Percentiles rank a stretch among this genome's conserved stretches.
phyloP scores from a whole-genome alignment of 345 rosid genomes.

The Dipteronia dyeriana region DNA sequence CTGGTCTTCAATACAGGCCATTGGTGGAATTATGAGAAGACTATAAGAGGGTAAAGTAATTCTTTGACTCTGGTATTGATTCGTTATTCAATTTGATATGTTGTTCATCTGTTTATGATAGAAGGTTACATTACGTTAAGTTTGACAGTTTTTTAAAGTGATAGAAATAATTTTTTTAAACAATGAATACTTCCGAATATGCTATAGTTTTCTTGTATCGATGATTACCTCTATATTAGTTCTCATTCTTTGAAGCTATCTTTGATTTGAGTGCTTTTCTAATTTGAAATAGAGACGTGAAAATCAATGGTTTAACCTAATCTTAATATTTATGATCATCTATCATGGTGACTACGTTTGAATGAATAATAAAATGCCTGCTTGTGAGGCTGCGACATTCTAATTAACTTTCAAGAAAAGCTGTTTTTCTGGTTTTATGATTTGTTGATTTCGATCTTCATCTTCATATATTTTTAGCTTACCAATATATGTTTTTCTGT shows the following conservation, averaged over 20 bases:
- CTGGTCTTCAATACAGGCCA: constrained; percentile 88
- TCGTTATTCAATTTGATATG: neutral
- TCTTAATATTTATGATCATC: neutral
- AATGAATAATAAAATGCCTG: constrained; percentile 5
- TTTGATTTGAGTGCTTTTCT: neutral
- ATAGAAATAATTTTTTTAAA: neutral
- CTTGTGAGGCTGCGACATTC: neutral
- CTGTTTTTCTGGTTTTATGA: neutral
- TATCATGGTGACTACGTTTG: neutral
- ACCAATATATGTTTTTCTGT: neutral
- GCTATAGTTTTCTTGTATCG: neutral
- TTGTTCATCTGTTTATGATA: neutral
- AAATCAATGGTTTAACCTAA: neutral
- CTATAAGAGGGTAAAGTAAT: constrained; percentile 67
- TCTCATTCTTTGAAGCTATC: neutral
- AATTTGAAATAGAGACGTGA: neutral
- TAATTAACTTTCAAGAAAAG: constrained; percentile 13
- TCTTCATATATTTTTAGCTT: neutral
- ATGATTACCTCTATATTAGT: neutral
- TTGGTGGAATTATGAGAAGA: constrained; percentile 98
- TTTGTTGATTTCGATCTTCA: neutral
- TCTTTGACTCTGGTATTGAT: constrained; percentile 4
- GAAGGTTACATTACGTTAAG: neutral
- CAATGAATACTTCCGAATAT: neutral
- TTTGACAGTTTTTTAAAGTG: neutral